These are phyloP conservation scores for Teunomyces atbi DNA, from an alignment of 805 yeast species.

Conservation along the genomic window DNA sequence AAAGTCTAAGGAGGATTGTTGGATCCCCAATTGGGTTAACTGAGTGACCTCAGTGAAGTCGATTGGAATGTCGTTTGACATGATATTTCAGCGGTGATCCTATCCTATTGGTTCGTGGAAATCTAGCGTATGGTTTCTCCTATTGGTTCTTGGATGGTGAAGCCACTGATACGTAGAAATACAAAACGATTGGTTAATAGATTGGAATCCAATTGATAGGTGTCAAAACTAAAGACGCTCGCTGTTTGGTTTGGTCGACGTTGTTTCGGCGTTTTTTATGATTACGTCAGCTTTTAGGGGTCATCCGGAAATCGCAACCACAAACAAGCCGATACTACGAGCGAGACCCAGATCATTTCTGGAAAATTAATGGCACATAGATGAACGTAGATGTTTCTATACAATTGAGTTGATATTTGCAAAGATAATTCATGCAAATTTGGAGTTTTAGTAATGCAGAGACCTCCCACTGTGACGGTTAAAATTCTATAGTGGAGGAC, in stretches of 20 bases:
- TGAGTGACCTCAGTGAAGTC: conserved; percentile 94
- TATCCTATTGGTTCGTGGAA: not conserved
- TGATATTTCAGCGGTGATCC: conserved; percentile 1
- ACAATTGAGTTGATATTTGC: no score
- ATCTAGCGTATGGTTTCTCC: conserved; percentile 1
- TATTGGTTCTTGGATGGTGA: not conserved
- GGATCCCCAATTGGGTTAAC: conserved; percentile 82
- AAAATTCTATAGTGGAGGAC: conserved; percentile 34
- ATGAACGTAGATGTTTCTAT: no score
- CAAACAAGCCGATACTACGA: not conserved
- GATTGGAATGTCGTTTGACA: conserved; percentile 74
- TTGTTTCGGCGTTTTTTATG: not conserved
- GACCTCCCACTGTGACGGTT: not conserved
- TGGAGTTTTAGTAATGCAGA: no score
- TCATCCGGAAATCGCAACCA: not conserved
- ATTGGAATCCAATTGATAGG: conserved; percentile 4
- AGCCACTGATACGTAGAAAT: not conserved
- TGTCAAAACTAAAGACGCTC: not conserved
- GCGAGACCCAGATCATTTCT: no score
- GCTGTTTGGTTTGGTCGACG: conserved; percentile 6
- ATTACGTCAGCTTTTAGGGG: conserved; percentile 2
- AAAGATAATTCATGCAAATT: no score
- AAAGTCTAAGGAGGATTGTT: conserved; percentile 81
- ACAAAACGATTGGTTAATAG: conserved; percentile 3
- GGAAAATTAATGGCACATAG: no score